These are phyloP conservation scores for Talaromyces sp. DNA, from an alignment of 2,329 filamentous ascomycete species.

Conservation along the genomic window DNA sequence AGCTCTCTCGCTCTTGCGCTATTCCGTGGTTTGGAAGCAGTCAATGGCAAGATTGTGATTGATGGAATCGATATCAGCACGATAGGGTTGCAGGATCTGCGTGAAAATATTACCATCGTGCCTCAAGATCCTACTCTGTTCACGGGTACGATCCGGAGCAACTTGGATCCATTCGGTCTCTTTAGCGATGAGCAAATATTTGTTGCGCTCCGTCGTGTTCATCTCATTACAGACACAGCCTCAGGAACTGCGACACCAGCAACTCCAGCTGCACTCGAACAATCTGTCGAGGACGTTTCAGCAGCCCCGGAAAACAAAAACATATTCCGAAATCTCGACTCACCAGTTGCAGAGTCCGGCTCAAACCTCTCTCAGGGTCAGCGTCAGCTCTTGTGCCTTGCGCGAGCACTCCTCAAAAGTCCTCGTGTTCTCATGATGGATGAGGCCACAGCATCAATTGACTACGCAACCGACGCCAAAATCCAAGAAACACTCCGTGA, in stretches of 20 bases:
- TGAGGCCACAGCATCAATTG: constrained; percentile 95
- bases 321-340: constrained; percentile 82
- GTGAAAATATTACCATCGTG: constrained; percentile 93
- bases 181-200: constrained; percentile 93
- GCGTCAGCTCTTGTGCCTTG: constrained; percentile 88
- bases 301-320: constrained; percentile 76
- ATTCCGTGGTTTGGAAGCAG: constrained; percentile 90
- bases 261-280: constrained; percentile 29
- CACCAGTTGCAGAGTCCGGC: constrained; percentile 82
- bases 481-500: constrained; percentile 97
- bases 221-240: constrained; percentile 63
- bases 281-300: constrained; percentile 26
- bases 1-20: constrained; percentile 90
- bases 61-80: constrained; percentile 85
- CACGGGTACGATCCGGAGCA: constrained; percentile 84
- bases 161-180: constrained; percentile 85
- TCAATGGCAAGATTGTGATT: constrained; percentile 83
- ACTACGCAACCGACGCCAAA: constrained; percentile 92
- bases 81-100: constrained; percentile 90
- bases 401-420: constrained; percentile 84
- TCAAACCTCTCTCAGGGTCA: constrained; percentile 95
- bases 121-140: constrained; percentile 93
- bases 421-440: constrained; percentile 98
- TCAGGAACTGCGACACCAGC: constrained; percentile 39
- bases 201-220: constrained; percentile 78